Conservation (phyloP, 257 asterid species). For the Ajuga chamaepitys region DNA sequence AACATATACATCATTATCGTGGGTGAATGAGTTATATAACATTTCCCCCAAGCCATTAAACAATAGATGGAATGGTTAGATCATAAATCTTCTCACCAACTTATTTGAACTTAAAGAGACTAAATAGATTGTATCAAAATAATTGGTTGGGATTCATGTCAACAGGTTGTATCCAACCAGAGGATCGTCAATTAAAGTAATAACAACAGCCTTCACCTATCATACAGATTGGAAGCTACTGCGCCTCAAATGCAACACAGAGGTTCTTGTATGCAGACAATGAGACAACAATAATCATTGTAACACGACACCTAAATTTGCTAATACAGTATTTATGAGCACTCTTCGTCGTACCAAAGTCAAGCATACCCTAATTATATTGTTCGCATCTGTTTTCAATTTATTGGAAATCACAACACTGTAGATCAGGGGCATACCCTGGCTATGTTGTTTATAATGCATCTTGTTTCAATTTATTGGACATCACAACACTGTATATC, state of each 20-base stretch:
- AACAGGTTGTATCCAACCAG: background rate
- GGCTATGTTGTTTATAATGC: background rate
- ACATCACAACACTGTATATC: background rate
- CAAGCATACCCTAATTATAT: no score
- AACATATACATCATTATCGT: conserved; percentile 5
- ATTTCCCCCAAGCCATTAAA: background rate
- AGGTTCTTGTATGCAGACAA: background rate
- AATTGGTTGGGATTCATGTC: background rate
- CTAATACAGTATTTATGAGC: background rate
- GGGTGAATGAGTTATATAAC: conserved; percentile 1
- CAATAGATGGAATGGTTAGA: background rate
- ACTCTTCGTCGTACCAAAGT: background rate
- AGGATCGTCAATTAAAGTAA: conserved; percentile 1
- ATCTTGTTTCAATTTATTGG: background rate
- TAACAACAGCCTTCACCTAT: background rate
- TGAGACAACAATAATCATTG: background rate
- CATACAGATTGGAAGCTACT: background rate
- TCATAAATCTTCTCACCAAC: background rate
- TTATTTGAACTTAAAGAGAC: conserved; percentile 9
- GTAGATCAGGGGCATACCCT: no score
- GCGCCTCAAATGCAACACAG: background rate
- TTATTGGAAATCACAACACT: no score
- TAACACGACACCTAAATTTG: background rate
- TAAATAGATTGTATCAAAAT: background rate
- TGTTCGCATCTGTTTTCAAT: no score